phyloP scores from a whole-genome alignment of 805 yeast genomes.

The Saccharomyces mikatae region DNA sequence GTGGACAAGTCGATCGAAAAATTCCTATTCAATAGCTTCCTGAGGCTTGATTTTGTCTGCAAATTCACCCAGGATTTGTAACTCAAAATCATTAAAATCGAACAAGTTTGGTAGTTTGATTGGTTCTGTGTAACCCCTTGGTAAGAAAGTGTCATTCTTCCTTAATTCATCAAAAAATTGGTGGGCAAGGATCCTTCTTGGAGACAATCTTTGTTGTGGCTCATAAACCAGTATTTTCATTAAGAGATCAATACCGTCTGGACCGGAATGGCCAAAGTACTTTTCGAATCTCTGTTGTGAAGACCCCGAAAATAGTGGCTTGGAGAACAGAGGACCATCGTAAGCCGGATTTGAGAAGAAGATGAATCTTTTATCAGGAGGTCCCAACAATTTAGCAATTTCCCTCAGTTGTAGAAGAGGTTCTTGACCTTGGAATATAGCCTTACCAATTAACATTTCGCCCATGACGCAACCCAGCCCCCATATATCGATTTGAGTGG shows the following conservation, averaged over 20 bases:
- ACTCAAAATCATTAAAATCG: constrained; percentile 66
- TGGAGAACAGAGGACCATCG: constrained; percentile 65
- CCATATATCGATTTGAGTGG: constrained; percentile 94
- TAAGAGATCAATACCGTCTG: constrained; percentile 78
- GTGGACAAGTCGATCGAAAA: background rate
- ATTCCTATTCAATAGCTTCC: background rate
- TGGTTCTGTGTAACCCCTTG: constrained; percentile 43
- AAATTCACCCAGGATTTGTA: constrained; percentile 35
- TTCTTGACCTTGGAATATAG: constrained; percentile 91
- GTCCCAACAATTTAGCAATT: constrained; percentile 83
- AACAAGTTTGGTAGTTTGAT: constrained; percentile 44
- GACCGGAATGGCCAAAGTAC: constrained; percentile 69
- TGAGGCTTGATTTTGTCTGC: constrained; percentile 16
- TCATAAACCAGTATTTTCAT: constrained; percentile 80
- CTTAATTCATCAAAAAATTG: constrained; percentile 84
- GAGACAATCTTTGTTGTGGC: constrained; percentile 74
- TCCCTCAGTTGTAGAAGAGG: constrained; percentile 85
- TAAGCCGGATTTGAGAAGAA: constrained; percentile 68
- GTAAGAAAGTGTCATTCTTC: constrained; percentile 43
- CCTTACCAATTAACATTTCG: constrained; percentile 85
- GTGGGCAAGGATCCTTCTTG: constrained; percentile 78
- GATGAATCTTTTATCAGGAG: constrained; percentile 67
- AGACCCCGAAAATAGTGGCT: constrained; percentile 50
- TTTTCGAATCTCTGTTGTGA: constrained; percentile 52
- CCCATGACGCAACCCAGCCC: constrained; percentile 95